Base-by-base conservation (phyloP, 495 filamentous ascomycete genomes). In the Parathielavia hyrcaniae region DNA sequence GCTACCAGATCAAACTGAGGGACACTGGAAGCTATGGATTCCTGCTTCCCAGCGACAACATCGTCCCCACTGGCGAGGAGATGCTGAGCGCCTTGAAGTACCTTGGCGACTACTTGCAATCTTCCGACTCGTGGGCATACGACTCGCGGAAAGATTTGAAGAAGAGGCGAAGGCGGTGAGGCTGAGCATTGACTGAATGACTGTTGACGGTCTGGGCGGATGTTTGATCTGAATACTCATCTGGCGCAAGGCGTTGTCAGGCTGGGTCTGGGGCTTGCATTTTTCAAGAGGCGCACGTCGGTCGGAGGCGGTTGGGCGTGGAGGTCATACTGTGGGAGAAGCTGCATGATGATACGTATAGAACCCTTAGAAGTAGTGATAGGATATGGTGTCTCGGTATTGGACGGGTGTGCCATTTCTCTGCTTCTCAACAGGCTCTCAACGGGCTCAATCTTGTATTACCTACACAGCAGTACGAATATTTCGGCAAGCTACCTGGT, bases 11-110 rank as follows among this genome's bases (percentile, higher is more conserved):
- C 69, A 97, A 97, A 71, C 76, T 98, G 22, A 80, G 93, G 38
- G 93, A 98, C 73, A 95, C 89, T 0, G 93, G 93, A 4, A 93
- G 67, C 71, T 97, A 97, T 69, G 93, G 93, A 0, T 98, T 97
- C 64, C 75, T 98, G 48, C 77, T 98, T 10, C 93, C 93, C 0
- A 83, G 81, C 36, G 86, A 91, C 56, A 79, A 96, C 60, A 98
- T 98, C 52, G 71, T 96, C 5, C 92, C 93, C 0, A 92, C 90
- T 0, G 93, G 93, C 3, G 83, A 89, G 70, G 93, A 98, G 69
- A 77, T 89, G 20, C 85, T 91, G 63, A 84, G 86, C 48, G 88
- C 90, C 0, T 74, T 96, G 39, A 78, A 90, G 60, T 88, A 89
- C 60, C 83, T 96, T 60, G 90, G 89, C 0, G 79, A 86, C 50